A percentile compares a stretch with the other conserved stretches of the same genome.
phyloP scores from a whole-genome alignment of 2,329 filamentous ascomycete genomes.

The Epichloe sibirici region DNA sequence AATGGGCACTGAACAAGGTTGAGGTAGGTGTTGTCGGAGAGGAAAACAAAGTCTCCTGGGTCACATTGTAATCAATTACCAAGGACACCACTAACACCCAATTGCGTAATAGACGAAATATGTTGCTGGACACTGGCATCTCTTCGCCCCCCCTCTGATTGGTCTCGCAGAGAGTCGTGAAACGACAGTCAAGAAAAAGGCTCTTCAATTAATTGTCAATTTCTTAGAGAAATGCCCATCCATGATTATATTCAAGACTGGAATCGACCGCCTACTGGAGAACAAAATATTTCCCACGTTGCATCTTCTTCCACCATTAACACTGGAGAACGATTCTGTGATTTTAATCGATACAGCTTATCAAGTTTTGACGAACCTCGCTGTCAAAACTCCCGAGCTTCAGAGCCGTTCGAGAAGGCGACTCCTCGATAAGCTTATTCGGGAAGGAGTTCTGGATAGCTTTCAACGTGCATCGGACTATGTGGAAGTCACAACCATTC shows the following conservation, averaged over 20 bases:
- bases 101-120: slow-evolving; percentile 1
- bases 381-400: slow-evolving; percentile 14
- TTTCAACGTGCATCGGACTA: slow-evolving; percentile 48
- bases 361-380: slow-evolving; percentile 50
- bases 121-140: slow-evolving; percentile 42
- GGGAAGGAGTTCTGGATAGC: slow-evolving; percentile 42
- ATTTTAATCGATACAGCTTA: slow-evolving; percentile 54
- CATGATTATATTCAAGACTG: slow-evolving; percentile 44
- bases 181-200: slow-evolving; percentile 37
- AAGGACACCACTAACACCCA: neutral
- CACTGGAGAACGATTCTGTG: slow-evolving; percentile 58
- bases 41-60: neutral
- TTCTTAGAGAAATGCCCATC: slow-evolving; percentile 45
- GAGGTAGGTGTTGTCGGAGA: slow-evolving; percentile 1
- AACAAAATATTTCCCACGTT: slow-evolving; percentile 60
- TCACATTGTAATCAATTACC: neutral
- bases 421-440: slow-evolving; percentile 41
- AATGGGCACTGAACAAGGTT: slow-evolving; percentile 6
- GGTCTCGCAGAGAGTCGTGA: slow-evolving; percentile 54
- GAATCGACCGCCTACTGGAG: slow-evolving; percentile 55
- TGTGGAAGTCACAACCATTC: slow-evolving; percentile 40
- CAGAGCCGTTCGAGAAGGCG: slow-evolving; percentile 16
- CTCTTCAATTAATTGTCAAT: slow-evolving; percentile 38
- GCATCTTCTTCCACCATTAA: slow-evolving; percentile 65
- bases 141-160: slow-evolving; percentile 59